phyloP scores from a whole-genome alignment of 2,329 filamentous ascomycete genomes.

The Stagonosporopsis vannaccii region DNA sequence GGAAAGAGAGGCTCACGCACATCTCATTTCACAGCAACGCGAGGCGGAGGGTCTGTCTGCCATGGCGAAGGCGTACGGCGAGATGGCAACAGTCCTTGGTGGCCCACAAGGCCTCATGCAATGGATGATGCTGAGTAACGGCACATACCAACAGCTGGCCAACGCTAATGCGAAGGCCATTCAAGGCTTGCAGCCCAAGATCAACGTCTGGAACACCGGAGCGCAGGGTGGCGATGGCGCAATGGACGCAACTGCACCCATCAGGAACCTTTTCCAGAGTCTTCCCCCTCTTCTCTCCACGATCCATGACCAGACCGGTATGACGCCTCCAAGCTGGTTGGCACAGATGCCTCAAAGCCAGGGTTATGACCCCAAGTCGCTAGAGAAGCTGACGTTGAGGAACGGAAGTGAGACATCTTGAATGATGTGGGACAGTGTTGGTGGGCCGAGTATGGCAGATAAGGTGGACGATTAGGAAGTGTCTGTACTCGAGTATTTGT shows the following conservation, averaged over 20 bases:
- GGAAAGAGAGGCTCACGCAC: conserved; percentile 66
- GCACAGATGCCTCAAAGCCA: conserved; percentile 58
- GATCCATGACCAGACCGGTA: conserved; percentile 88
- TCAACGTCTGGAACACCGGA: conserved; percentile 88
- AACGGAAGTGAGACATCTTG: conserved; percentile 33
- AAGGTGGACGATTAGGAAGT: neutral
- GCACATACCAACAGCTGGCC: conserved; percentile 78
- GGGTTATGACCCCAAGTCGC: conserved; percentile 25
- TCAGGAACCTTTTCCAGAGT: conserved; percentile 85
- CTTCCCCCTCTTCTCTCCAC: conserved; percentile 83
- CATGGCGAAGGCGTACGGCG: conserved; percentile 81
- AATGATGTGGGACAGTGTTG: no score
- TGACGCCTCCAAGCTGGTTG: conserved; percentile 78
- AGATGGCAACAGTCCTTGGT: conserved; percentile 75
- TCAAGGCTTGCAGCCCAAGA: conserved; percentile 83
- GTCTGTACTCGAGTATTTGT: neutral
- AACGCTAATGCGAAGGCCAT: conserved; percentile 79
- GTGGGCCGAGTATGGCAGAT: neutral
- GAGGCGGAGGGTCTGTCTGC: conserved; percentile 79
- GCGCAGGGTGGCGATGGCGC: conserved; percentile 53
- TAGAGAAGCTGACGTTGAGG: conserved; percentile 33
- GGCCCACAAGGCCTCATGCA: conserved; percentile 80
- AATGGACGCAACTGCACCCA: conserved; percentile 66
- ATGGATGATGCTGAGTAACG: conserved; percentile 87
- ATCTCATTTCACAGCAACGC: conserved; percentile 67